Base-by-base conservation (phyloP, 345 rosid genomes). In the Viola odorata region DNA sequence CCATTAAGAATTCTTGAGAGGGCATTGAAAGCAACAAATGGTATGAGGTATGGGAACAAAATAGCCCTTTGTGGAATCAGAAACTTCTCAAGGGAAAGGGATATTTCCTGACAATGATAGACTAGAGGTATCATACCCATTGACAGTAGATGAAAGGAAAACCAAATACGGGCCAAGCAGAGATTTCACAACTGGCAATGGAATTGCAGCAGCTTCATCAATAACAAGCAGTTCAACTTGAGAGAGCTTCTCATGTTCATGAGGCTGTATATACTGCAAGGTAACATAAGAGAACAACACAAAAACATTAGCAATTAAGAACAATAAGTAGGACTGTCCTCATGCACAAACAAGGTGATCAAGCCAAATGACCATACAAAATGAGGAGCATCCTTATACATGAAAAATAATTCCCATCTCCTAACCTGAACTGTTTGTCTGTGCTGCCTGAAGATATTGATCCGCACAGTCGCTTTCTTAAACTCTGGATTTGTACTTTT, bases 151-250 rank as follows among this genome's bases (percentile, higher is more conserved):
- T 11, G 99, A 94, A 45, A 94, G 80, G 77, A 94, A 94, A 45
- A 91, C 97, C 68, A 90, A 76, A 69, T 91, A 91, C 60, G 99
- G 95, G 65, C 99, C 99, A 49, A 91, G 84, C 67, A 94, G 68
- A 60, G 92, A 83, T 84, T 87, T 94, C 63, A 94, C 97, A 77
- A 91, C 77, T 41, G 97, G 96, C 65, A 91, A 81, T 13, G 99
- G 99, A 77, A 91, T 91, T 68, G 99, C 97, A 69, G 99, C 99
- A 37, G 97, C 99, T 82, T 94, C 97, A 81, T 94, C 99, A 75
- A 94, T 76, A 67, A 94, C 86, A 71, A 94, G 74, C 65, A 94
- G 80, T 81, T 94, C 99, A 50, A 86, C 99, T 73, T 94, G 99
- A 57, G 99, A 85, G 67, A 94, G 97, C 77, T 94, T 94, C 77